Percentiles rank a stretch among this genome's conserved stretches.
phyloP scores from a whole-genome alignment of 768 basidiomycete species.

The Calocera cornea region DNA sequence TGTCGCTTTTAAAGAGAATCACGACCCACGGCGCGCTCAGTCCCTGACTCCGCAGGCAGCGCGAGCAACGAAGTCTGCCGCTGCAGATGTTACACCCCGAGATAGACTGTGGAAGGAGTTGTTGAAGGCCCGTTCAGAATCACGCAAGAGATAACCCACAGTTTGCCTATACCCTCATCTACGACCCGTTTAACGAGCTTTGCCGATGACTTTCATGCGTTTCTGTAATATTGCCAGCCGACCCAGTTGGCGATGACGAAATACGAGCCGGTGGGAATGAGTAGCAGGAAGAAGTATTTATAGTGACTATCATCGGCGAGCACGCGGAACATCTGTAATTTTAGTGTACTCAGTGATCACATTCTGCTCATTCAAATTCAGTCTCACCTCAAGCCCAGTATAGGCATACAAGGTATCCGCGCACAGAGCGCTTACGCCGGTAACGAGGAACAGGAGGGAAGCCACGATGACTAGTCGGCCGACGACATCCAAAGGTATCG shows the following conservation, averaged over 20 bases:
- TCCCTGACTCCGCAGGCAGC: neutral
- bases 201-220: conserved; percentile 41
- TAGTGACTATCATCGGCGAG: conserved; percentile 69
- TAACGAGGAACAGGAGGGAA: conserved; percentile 39
- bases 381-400: conserved; percentile 39
- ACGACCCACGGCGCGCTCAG: conserved; percentile 13
- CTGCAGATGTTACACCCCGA: neutral
- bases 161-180: neutral
- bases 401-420: conserved; percentile 50
- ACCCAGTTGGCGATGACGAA: conserved; percentile 98
- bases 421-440: conserved; percentile 50
- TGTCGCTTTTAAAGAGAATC: conserved; percentile 14
- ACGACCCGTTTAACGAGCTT: neutral
- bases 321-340: conserved; percentile 43
- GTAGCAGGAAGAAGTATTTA: conserved; percentile 70
- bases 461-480: conserved; percentile 38
- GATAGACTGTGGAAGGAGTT: neutral
- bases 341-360: neutral
- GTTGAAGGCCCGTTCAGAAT: neutral
- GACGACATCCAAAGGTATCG: conserved; percentile 1
- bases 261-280: conserved; percentile 70
- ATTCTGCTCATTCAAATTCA: neutral
- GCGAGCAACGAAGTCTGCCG: neutral
- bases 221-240: conserved; percentile 93
- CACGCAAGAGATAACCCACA: neutral